Evolutionary conservation across 2,329 filamentous ascomycete species (phyloP).

Genomic region (Aspergillus novofumigatus): DNA sequence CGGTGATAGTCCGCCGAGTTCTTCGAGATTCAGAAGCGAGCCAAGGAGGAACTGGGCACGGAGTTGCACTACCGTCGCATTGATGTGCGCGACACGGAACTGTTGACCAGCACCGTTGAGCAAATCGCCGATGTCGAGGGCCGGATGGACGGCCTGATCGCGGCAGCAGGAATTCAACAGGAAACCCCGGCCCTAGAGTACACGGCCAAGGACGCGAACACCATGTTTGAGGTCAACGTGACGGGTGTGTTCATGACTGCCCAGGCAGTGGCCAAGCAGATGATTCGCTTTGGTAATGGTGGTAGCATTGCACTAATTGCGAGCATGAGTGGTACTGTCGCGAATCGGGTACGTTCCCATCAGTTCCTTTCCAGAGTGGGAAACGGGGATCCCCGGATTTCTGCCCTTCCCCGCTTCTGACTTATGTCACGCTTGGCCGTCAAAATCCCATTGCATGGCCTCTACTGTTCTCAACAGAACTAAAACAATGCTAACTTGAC

Average conservation of each 20-base stretch:
- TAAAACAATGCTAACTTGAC: neutral
- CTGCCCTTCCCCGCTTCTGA: conserved; percentile 1
- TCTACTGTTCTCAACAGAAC: neutral
- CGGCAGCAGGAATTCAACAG: conserved; percentile 69
- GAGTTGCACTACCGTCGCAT: conserved; percentile 70
- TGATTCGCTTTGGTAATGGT: conserved; percentile 57
- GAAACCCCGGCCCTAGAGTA: conserved; percentile 82
- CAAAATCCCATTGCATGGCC: neutral
- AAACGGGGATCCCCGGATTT: neutral
- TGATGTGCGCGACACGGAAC: conserved; percentile 69
- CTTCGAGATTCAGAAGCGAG: conserved; percentile 59
- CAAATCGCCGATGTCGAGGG: conserved; percentile 67
- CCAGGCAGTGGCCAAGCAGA: conserved; percentile 60
- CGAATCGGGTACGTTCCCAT: conserved; percentile 41
- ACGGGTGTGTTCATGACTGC: conserved; percentile 62
- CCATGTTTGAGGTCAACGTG: conserved; percentile 60
- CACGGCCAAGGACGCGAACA: conserved; percentile 56
- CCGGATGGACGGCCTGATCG: conserved; percentile 74
- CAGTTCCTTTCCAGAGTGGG: neutral
- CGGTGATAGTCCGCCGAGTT: conserved; percentile 53
- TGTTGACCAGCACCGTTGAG: conserved; percentile 63
- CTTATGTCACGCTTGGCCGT: neutral
- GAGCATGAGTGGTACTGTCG: conserved; percentile 59
- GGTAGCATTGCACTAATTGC: conserved; percentile 61
- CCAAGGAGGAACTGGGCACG: conserved; percentile 61